phyloP scores from a whole-genome alignment of 2,329 filamentous ascomycete genomes.

The Aspergillus arachidicola region DNA sequence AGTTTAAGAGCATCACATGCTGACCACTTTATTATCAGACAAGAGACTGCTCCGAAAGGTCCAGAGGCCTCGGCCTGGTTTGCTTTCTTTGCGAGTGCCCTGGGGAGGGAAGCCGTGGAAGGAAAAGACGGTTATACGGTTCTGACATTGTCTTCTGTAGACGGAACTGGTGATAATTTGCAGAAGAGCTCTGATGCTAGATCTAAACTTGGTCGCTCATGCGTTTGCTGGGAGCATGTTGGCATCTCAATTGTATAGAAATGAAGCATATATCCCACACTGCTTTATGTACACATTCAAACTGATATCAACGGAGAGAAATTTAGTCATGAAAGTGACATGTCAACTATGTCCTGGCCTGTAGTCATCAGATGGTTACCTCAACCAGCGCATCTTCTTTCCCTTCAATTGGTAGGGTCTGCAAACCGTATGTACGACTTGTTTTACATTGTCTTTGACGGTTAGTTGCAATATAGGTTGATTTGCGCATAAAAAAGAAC shows the following conservation, averaged over 20 bases:
- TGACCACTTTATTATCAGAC: slow-evolving; percentile 19
- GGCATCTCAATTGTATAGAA: slow-evolving; percentile 27
- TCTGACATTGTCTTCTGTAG: slow-evolving; percentile 21
- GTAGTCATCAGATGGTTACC: neutral
- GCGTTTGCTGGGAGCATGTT: slow-evolving; percentile 45
- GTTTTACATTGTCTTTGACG: neutral
- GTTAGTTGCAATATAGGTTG: neutral
- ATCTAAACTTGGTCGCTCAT: slow-evolving; percentile 17
- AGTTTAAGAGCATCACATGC: neutral
- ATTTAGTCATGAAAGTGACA: neutral
- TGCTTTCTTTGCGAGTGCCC: slow-evolving; percentile 33
- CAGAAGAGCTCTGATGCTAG: slow-evolving; percentile 2
- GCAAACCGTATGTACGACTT: neutral
- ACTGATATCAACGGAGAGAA: neutral
- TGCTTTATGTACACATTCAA: neutral
- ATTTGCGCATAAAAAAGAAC: neutral
- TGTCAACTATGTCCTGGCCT: neutral
- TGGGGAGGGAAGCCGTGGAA: slow-evolving; percentile 41
- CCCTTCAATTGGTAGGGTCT: neutral
- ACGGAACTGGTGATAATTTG: neutral
- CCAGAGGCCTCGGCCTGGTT: slow-evolving; percentile 33
- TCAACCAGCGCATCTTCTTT: neutral
- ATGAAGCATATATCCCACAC: slow-evolving; percentile 3
- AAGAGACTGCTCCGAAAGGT: slow-evolving; percentile 18
- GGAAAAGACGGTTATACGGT: slow-evolving; percentile 45